phyloP scores from a whole-genome alignment of 257 asterid genomes.

The Solanum megistacrolobum region DNA sequence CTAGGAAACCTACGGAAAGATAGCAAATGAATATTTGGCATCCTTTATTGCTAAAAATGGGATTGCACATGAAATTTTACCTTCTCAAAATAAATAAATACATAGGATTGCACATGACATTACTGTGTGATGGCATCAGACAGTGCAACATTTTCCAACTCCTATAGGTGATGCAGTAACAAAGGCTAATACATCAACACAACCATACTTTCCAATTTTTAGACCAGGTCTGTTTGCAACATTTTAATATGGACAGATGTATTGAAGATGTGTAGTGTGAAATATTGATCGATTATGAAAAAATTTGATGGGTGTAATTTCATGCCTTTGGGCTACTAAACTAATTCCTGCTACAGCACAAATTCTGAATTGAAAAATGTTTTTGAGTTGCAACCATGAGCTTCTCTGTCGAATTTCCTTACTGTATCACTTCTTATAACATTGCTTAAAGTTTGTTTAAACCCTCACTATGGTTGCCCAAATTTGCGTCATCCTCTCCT shows the following conservation, averaged over 20 bases:
- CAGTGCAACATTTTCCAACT: background rate
- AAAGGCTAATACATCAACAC: background rate
- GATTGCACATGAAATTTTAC: background rate
- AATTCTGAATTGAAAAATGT: background rate
- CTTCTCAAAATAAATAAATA: background rate
- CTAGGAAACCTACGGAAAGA: background rate
- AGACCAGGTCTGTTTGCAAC: background rate
- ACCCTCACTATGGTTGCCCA: background rate
- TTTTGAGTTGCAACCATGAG: background rate
- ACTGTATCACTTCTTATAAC: background rate
- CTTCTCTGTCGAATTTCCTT: background rate
- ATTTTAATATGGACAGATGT: background rate
- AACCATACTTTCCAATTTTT: background rate
- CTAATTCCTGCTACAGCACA: background rate
- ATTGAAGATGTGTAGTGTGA: background rate
- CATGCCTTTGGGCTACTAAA: background rate
- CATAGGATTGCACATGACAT: background rate
- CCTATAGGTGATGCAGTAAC: background rate
- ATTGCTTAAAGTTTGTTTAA: background rate
- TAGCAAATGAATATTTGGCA: background rate
- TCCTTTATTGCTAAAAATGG: background rate
- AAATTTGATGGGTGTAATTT: background rate
- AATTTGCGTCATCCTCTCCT: background rate
- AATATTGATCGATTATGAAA: background rate
- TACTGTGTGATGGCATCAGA: background rate